Conservation (phyloP, 495 filamentous ascomycete species). For the Ramalina intermedia region DNA sequence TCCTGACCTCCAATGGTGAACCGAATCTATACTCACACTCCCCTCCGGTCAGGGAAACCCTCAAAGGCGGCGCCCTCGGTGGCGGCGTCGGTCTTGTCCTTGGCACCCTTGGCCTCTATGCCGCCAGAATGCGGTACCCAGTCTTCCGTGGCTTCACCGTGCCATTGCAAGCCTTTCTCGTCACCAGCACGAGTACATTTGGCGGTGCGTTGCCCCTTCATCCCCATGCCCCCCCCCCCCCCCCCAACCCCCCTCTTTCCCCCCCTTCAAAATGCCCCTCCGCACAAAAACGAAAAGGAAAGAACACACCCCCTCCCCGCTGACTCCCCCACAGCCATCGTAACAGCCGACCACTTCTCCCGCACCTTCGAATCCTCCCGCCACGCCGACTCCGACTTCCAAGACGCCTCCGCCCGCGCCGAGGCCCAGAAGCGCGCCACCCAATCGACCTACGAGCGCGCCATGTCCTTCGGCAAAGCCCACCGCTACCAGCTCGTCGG, state of each 20-base stretch:
- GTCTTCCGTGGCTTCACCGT: conserved; percentile 67
- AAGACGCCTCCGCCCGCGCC: conserved; percentile 43
- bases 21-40: conserved; percentile 21
- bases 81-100: conserved; percentile 46
- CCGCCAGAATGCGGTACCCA: conserved; percentile 47
- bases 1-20: no score
- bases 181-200: conserved; percentile 73
- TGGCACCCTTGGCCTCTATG: conserved; percentile 48
- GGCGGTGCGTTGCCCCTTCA: conserved; percentile 29
- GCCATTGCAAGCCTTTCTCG: conserved; percentile 80
- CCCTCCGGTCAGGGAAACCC: conserved; percentile 40
- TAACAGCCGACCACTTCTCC: conserved; percentile 68
- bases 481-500: conserved; percentile 87
- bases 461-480: conserved; percentile 48
- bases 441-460: conserved; percentile 40
- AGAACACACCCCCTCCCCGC: no score
- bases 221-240: no score
- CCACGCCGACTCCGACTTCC: conserved; percentile 51
- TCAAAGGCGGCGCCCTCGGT: conserved; percentile 67
- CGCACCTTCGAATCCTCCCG: conserved; percentile 55
- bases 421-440: conserved; percentile 31
- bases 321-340: conserved; percentile 37
- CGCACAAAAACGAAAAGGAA: no score
- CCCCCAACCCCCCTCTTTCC: not conserved
- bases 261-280: no score